These are phyloP conservation scores for Ananas comosus DNA, from an alignment of 176 grass and related monocot species.

Conservation along the genomic window DNA sequence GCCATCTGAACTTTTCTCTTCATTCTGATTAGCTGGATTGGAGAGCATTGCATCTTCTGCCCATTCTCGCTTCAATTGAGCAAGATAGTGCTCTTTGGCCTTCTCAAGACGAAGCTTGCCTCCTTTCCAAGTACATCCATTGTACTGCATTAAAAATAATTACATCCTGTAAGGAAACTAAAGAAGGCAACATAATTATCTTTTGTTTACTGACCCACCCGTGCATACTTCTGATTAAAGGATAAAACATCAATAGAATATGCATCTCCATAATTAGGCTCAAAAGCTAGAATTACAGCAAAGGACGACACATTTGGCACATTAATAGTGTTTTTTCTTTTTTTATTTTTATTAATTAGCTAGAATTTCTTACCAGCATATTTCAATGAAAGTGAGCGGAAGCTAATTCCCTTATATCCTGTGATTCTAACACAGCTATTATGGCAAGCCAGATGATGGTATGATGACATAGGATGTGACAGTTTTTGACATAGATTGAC, in stretches of 20 bases:
- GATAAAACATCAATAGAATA: background rate
- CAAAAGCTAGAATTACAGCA: background rate
- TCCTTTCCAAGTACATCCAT: slow-evolving; percentile 96
- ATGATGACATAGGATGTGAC: background rate
- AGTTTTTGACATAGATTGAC: too few relatives aligned
- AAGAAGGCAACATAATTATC: slow-evolving; percentile 1
- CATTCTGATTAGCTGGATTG: slow-evolving; percentile 10
- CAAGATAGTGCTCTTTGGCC: slow-evolving; percentile 87
- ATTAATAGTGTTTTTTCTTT: background rate
- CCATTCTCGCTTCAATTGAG: slow-evolving; percentile 69
- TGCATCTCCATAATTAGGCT: background rate
- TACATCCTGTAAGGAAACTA: background rate
- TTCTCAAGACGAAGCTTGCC: slow-evolving; percentile 71
- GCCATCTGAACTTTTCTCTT: slow-evolving; percentile 22
- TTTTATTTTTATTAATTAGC: background rate
- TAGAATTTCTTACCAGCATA: background rate
- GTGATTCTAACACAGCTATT: background rate
- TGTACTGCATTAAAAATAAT: slow-evolving; percentile 49
- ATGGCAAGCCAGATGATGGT: background rate
- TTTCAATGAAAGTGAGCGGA: background rate
- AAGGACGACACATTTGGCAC: background rate
- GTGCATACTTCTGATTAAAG: background rate
- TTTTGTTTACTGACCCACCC: background rate
- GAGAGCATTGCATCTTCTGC: slow-evolving; percentile 35
- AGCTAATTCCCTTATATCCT: background rate